Base-by-base conservation (phyloP, 306 rosid genomes). In the Ziziphus jujuba region DNA sequence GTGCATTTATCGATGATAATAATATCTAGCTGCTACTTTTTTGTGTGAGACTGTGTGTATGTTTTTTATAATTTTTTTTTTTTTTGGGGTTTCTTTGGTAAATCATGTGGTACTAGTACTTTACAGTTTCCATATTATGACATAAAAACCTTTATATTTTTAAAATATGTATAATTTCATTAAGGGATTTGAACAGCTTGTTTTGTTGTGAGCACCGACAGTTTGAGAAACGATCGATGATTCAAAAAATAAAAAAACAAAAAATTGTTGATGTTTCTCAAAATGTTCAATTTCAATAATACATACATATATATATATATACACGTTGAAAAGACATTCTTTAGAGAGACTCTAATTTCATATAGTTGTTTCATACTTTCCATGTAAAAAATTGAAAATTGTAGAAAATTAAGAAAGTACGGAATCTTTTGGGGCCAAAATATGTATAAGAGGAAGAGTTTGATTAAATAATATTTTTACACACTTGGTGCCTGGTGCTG, bases 201-300 rank as follows among this genome's bases (percentile, higher is more conserved):
- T 67, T 74, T 45, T 65, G 58, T 75, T 57, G 73, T 55, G 50
- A 59, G 84, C 83, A 86, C 95, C 91, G 95, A 88, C 89, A 81
- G 67, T 52, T 72, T 49, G 68, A 73, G 73, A 67, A 79, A 66
- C 45, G 45, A 40, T 9, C n/a, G n/a, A n/a, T 2, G 2, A 40
- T 9, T 9, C 2, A 9, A 9, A 40, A 40, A 40, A 3, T 40
- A 28, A 28, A 28, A 1, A 28, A 28, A 28, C n/a, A n/a, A n/a
- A n/a, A n/a, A n/a, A n/a, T n/a, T n/a, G n/a, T n/a, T 40, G 7
- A 1, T 40, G 45, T 40, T 40, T 40, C 45, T 40, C 45, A 10
- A 1, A 40, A 40, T 40, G 7, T 40, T 40, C 45, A 40, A 40
- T 40, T 1, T n/a, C n/a, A n/a, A n/a, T 36, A 6, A 6, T 36